phyloP scores from a whole-genome alignment of 768 basidiomycete genomes.

The Xerocomellus chrysenteron region DNA sequence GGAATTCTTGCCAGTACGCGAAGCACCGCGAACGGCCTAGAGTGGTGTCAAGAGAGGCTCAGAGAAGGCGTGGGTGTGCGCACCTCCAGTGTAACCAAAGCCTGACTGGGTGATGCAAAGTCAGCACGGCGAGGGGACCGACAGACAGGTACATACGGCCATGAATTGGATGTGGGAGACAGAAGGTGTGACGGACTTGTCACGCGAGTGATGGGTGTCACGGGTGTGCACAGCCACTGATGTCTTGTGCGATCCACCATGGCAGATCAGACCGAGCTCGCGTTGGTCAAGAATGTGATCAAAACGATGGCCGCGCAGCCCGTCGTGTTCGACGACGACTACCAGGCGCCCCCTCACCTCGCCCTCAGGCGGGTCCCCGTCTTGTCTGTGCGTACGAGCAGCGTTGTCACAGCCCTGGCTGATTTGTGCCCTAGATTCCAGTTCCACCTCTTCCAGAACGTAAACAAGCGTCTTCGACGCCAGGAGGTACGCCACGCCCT shows the following conservation, averaged over 20 bases:
- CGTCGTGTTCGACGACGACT: conserved; percentile 69
- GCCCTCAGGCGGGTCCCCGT: conserved; percentile 69
- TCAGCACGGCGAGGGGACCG: conserved; percentile 10
- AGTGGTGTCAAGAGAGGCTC: conserved; percentile 2
- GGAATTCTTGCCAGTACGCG: conserved; percentile 89
- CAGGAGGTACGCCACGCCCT: conserved; percentile 28
- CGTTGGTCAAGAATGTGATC: conserved; percentile 66
- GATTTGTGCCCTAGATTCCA: conserved; percentile 44
- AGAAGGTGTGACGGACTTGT: conserved; percentile 21
- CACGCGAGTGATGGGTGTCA: conserved; percentile 21
- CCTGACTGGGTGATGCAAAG: conserved; percentile 48
- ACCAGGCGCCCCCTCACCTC: conserved; percentile 67
- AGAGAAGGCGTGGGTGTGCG: conserved; percentile 9
- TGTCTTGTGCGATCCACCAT: conserved; percentile 19
- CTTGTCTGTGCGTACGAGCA: conserved; percentile 51
- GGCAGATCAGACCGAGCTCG: conserved; percentile 58
- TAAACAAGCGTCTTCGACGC: conserved; percentile 35
- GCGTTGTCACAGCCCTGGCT: not conserved
- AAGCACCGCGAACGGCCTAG: conserved; percentile 85
- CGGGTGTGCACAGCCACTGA: conserved; percentile 22
- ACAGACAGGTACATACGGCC: conserved; percentile 34
- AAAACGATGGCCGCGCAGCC: conserved; percentile 67
- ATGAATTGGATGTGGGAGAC: conserved; percentile 25
- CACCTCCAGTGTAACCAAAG: conserved; percentile 62
- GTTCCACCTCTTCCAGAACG: conserved; percentile 61